Base-by-base conservation (phyloP, 176 grass and related monocot genomes). In the Metroxylon sagu region DNA sequence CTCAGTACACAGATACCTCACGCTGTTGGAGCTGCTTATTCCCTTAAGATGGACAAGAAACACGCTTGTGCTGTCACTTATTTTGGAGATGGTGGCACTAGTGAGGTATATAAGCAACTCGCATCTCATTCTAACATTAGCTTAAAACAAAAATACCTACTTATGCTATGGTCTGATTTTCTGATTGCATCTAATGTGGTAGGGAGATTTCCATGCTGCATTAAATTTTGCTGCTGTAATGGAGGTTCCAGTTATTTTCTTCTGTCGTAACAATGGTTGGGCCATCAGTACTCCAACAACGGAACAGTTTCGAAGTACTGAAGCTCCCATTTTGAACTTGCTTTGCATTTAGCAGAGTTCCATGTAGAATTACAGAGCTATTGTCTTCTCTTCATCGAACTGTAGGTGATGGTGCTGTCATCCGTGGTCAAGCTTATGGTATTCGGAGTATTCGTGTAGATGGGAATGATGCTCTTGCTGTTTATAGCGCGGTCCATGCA, bases 251-350 rank as follows among this genome's bases (percentile, higher is more conserved):
- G 79, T 93, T 51, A 79, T 98, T 60, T 98, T 98, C 82, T 98
- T 89, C 78, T 98, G 94, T 63, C 88, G 88, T 17, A 98, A 93
- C 73, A 98, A 98, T 83, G 94, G 94, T 28, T 98, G 94, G 94
- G 94, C 94, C 57, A 98, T 98, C 70, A 98, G 94, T 66, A 98
- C 94, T 26, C 94, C 88, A 17, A 89, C 76, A 31, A 54, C 35
- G 5, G 94, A 98, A 71, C 94, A 98, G 49, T 98, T 98, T 78
- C 86, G 84, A 85, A 85, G 93, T 98, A 89, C 23, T 18, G 50
- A 75, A 63, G 26, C 25, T 61, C 25, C 30, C 12, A 23, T 62
- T 74, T 16, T 48, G 27, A 57, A 52, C 49, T 70, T 29, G 29
- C 39, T 43, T 43, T 43, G 35, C 8, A 14, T 3, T 43, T 43